Percentiles rank a stretch among this genome's conserved stretches.
Evolutionary conservation across 2,329 filamentous ascomycete genomes (phyloP).

Genomic region (Nakataea oryzae): DNA sequence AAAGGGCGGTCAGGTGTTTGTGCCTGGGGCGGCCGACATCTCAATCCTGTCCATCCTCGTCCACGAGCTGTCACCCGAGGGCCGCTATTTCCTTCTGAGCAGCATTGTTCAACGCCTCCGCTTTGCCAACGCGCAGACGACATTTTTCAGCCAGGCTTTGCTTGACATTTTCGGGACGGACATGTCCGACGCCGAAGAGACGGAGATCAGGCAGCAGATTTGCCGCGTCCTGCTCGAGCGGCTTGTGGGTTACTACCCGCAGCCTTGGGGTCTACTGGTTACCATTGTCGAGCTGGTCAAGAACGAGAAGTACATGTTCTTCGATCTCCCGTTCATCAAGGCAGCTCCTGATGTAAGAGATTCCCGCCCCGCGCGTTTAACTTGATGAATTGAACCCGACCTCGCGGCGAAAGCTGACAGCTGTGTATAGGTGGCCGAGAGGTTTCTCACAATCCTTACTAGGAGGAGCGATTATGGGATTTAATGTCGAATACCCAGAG

Average conservation of each 20-base stretch:
- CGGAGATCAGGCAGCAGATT: slow-evolving; percentile 81
- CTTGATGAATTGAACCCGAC: neutral
- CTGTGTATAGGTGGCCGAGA: slow-evolving; percentile 15
- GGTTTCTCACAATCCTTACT: slow-evolving; percentile 16
- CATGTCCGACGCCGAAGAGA: slow-evolving; percentile 61
- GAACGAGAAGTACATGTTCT: slow-evolving; percentile 85
- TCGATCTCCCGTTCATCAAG: slow-evolving; percentile 87
- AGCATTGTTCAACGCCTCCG: slow-evolving; percentile 88
- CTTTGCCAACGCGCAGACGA: slow-evolving; percentile 79
- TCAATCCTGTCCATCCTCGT: slow-evolving; percentile 67
- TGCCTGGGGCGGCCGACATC: slow-evolving; percentile 54
- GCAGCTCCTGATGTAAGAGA: slow-evolving; percentile 69
- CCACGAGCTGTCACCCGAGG: slow-evolving; percentile 64
- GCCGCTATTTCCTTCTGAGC: slow-evolving; percentile 73
- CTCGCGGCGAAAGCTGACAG: neutral
- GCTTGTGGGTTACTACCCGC: slow-evolving; percentile 77
- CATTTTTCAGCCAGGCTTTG: slow-evolving; percentile 82
- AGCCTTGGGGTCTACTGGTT: slow-evolving; percentile 90
- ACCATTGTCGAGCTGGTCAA: slow-evolving; percentile 84
- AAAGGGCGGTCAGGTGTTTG: slow-evolving; percentile 54
- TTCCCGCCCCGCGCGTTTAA: neutral
- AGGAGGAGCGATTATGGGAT: neutral
- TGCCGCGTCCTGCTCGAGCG: slow-evolving; percentile 82
- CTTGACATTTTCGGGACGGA: slow-evolving; percentile 78
- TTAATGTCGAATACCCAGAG: neutral